Percentiles rank a stretch among this genome's conserved stretches.
These are phyloP conservation scores for Didymella segeticola DNA, from an alignment of 2,329 filamentous ascomycete species.

Conservation along the genomic window DNA sequence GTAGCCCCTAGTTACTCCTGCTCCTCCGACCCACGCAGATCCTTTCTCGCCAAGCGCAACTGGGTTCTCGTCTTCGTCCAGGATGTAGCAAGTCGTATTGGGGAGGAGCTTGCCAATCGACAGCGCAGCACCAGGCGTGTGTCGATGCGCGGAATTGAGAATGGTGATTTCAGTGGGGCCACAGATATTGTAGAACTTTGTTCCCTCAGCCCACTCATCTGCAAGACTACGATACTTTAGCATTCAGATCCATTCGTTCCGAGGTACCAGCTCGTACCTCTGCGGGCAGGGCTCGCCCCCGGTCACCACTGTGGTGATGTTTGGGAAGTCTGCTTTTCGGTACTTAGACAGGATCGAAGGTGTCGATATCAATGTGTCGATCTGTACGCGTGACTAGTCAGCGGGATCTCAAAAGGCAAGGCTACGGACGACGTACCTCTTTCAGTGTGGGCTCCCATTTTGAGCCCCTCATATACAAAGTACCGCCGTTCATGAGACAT, in stretches of 20 bases:
- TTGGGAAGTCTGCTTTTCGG: slow-evolving; percentile 55
- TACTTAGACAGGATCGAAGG: slow-evolving; percentile 63
- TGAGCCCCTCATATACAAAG: slow-evolving; percentile 60
- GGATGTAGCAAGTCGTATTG: slow-evolving; percentile 64
- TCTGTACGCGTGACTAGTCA: slow-evolving; percentile 38
- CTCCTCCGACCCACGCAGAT: slow-evolving; percentile 64
- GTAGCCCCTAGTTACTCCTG: slow-evolving; percentile 63
- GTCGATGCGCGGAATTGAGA: slow-evolving; percentile 63
- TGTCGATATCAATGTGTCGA: slow-evolving; percentile 63
- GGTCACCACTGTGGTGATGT: slow-evolving; percentile 61
- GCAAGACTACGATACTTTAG: slow-evolving; percentile 52
- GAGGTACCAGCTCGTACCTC: slow-evolving; percentile 41
- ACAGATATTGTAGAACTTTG: slow-evolving; percentile 59
- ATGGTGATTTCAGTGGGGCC: slow-evolving; percentile 68
- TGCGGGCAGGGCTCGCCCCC: slow-evolving; percentile 62
- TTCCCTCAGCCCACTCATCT: slow-evolving; percentile 61
- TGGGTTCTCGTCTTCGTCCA: slow-evolving; percentile 57
- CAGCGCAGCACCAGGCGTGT: slow-evolving; percentile 55
- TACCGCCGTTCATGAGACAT: slow-evolving; percentile 64
- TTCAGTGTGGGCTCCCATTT: slow-evolving; percentile 57
- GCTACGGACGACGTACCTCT: slow-evolving; percentile 46
- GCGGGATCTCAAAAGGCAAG: not conserved
- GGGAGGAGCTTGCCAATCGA: slow-evolving; percentile 64
- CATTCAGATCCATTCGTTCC: not conserved
- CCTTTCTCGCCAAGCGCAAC: slow-evolving; percentile 58